A percentile compares a stretch with the other conserved stretches of the same genome.
Conservation (phyloP, 352 stramenopile species). For the Phytophthora podocarpi region DNA sequence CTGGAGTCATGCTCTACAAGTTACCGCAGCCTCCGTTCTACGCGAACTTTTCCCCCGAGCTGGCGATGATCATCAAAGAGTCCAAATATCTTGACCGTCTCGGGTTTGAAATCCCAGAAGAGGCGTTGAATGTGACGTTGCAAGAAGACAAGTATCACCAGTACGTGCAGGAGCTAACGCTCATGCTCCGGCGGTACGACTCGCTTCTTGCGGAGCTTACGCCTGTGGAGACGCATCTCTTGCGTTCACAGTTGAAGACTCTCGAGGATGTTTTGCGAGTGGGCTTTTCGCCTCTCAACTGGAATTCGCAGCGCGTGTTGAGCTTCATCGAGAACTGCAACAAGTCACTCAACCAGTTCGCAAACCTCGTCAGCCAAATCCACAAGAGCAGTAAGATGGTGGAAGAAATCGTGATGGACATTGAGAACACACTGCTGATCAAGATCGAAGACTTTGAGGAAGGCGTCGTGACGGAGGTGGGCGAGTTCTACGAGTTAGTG, state of each 20-base stretch:
- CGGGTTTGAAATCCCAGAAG: slow-evolving; percentile 95
- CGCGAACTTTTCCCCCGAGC: slow-evolving; percentile 93
- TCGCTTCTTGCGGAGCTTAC: slow-evolving; percentile 80
- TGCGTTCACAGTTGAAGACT: slow-evolving; percentile 90
- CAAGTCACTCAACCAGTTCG: slow-evolving; percentile 94
- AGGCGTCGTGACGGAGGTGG: slow-evolving; percentile 90
- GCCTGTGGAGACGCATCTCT: slow-evolving; percentile 89
- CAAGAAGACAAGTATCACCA: slow-evolving; percentile 97
- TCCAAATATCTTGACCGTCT: slow-evolving; percentile 95
- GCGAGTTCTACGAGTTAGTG: slow-evolving; percentile 94
- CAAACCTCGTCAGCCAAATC: slow-evolving; percentile 93
- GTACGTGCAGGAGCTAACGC: slow-evolving; percentile 91
- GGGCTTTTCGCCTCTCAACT: slow-evolving; percentile 96
- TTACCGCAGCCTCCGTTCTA: slow-evolving; percentile 92
- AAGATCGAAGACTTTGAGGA: slow-evolving; percentile 92
- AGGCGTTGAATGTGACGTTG: slow-evolving; percentile 95
- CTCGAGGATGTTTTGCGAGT: slow-evolving; percentile 86
- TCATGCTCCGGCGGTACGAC: slow-evolving; percentile 94
- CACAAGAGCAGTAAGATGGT: slow-evolving; percentile 97
- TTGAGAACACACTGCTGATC: slow-evolving; percentile 93
- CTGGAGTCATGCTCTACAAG: slow-evolving; percentile 77
- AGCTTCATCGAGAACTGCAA: slow-evolving; percentile 95
- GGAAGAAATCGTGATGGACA: slow-evolving; percentile 91
- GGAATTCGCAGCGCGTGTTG: slow-evolving; percentile 96
- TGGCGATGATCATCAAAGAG: slow-evolving; percentile 96